Percentiles rank a stretch among this genome's conserved stretches.
Conservation (phyloP, 768 basidiomycete genomes). For the Phylloporus scabripes region DNA sequence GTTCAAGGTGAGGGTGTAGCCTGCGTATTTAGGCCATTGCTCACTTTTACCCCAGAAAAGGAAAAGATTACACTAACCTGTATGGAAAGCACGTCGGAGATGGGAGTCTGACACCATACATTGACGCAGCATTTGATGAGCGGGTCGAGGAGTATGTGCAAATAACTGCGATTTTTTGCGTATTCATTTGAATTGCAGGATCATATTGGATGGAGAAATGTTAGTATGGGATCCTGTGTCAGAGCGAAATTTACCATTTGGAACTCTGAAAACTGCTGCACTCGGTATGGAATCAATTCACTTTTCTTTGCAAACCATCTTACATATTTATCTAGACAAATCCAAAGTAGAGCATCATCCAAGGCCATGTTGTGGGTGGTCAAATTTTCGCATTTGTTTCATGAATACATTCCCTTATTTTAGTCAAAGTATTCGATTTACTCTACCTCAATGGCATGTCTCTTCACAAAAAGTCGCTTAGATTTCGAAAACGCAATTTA, state of each 20-base stretch:
- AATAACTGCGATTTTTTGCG: not conserved
- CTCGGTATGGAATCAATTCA: constrained; percentile 45
- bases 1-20: constrained; percentile 58
- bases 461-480: constrained; percentile 64
- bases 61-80: constrained; percentile 85
- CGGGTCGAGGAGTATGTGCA: constrained; percentile 72
- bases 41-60: constrained; percentile 52
- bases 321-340: constrained; percentile 44
- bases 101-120: constrained; percentile 86
- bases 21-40: not conserved
- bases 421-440: constrained; percentile 96
- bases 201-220: constrained; percentile 98
- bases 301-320: not conserved
- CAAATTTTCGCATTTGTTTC: not conserved
- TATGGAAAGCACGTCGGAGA: constrained; percentile 81
- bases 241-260: constrained; percentile 86
- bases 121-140: constrained; percentile 68
- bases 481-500: constrained; percentile 76
- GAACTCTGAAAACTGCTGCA: constrained; percentile 89
- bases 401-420: not conserved
- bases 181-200: constrained; percentile 40
- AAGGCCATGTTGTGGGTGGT: constrained; percentile 80
- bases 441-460: constrained; percentile 83
- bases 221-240: constrained; percentile 94
- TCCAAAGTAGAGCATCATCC: constrained; percentile 66